Evolutionary conservation across 805 yeast species (phyloP), one percentile per base, ranked within the genome.

Genomic region (Vanderwaltozyma yarrowii): DNA sequence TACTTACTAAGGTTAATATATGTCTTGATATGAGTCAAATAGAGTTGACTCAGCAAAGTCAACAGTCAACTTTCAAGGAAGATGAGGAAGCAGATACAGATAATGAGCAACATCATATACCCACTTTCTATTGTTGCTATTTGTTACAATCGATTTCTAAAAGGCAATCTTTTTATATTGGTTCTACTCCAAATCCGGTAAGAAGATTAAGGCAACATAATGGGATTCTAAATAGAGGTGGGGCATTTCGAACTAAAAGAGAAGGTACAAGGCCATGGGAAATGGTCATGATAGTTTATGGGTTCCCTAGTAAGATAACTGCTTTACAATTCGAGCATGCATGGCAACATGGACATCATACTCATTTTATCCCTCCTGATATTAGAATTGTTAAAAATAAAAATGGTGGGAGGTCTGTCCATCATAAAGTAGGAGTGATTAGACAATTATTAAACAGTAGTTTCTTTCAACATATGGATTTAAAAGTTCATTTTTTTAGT

Each of bases 291-390:
- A 48, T 77, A 2, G 80, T 85, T 0, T 65, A 79, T 49, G 87
- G 88, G 2, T 84, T 85, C 51, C 85, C 85, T 0, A 73, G 76
- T 6, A 75, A 73, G 43, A 65, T 78, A 3, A 59, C 78, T 3
- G 94, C 94, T 0, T 58, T 85, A 36, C 88, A 77, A 56, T 84
- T 84, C 57, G 95, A 85, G 50, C 87, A 81, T 58, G 88, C 94
- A 1, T 79, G 83, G 74, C 94, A 84, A 47, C 92, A 83, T 55
- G 65, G 78, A 1, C 66, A 78, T 44, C 67, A 65, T 36, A 78
- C 94, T 0, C 62, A 86, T 28, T 84, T 76, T 50, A 74, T 83
- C 3, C 19, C 36, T 6, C 51, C 58, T 2, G 58, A 52, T 3
- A 53, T 54, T 10, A 56, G 79, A 36, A 52, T 74, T 10, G 58